Conservation (phyloP, 139 green algal species). For the Closterium sp. region DNA sequence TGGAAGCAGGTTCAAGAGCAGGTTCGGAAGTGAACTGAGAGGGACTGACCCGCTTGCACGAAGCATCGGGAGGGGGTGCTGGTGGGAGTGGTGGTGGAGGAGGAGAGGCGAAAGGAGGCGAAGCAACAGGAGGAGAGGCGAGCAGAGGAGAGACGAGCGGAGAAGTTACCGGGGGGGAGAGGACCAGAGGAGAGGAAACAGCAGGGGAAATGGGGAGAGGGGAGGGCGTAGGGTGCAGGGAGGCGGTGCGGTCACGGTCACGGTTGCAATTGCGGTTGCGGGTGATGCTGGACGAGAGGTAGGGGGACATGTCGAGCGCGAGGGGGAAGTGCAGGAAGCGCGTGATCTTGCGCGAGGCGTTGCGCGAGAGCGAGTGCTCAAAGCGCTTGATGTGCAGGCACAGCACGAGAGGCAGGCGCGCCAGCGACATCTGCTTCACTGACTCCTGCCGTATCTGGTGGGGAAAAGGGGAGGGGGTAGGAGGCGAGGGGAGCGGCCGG, state of each 20-base stretch:
- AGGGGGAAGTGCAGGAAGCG: conserved; percentile 73
- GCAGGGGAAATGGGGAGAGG: background rate
- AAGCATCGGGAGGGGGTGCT: background rate
- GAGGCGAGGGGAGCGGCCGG: background rate
- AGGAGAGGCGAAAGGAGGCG: background rate
- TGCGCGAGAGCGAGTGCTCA: conserved; percentile 62
- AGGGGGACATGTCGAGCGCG: conserved; percentile 78
- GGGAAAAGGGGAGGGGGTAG: background rate
- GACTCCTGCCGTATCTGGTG: conserved; percentile 27
- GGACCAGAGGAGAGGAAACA: background rate
- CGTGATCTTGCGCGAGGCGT: conserved; percentile 69
- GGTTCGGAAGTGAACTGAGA: background rate
- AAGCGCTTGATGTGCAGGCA: conserved; percentile 90
- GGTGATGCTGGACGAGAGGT: conserved; percentile 65
- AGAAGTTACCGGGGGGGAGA: background rate
- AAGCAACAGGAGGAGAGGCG: background rate
- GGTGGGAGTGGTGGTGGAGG: background rate
- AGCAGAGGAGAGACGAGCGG: background rate
- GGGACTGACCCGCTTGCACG: background rate
- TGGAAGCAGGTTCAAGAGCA: too few relatives aligned
- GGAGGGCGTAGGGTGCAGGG: background rate
- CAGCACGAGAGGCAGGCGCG: conserved; percentile 77
- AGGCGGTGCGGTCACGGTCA: background rate
- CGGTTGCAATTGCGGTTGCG: conserved; percentile 22
- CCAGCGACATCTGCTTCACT: conserved; percentile 86